Evolutionary conservation across 1,139 yeast species (phyloP), one percentile per base, ranked within the genome.

Genomic region (Maudiozyma humilis): DNA sequence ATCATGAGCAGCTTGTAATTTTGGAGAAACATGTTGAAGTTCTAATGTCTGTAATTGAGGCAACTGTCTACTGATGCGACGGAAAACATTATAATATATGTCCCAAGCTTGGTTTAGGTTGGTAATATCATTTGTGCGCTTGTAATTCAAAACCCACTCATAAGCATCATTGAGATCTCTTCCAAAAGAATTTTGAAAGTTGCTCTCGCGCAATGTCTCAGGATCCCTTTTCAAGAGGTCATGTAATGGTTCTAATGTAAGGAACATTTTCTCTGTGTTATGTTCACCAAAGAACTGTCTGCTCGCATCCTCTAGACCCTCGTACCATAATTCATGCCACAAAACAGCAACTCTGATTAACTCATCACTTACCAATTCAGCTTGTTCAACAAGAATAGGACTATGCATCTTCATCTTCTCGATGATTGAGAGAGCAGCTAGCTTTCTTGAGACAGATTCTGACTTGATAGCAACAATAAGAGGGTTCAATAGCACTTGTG

Each of bases 301-400:
- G 3, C 96, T 88, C 0, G 98, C 98, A 68, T 91, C 97, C 61
- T 91, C 99, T 32, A 91, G 70, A 2, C 95, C 97, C 66, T 89
- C 97, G 56, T 89, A 89, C 98, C 99, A 91, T 61, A 85, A 83
- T 59, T 91, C 99, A 56, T 88, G 95, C 97, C 98, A 89, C 50
- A 91, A 69, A 2, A 91, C 96, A 0, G 98, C 96, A 16, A 88
- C 95, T 52, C 97, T 71, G 51, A 91, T 89, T 49, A 91, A 75
- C 58, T 91, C 98, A 53, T 81, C 81, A 67, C 95, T 84, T n/a
- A 91, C 96, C 47, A 89, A 65, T 55, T 88, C 96, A 0, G 97
- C 88, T 60, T 91, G 97, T 50, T 83, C 89, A 27, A 91, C 96
- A 49, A 91, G 69, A 1, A 69, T 67, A 0, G 96, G 76, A 40